Percentiles rank a stretch among this genome's conserved stretches.
phyloP scores from a whole-genome alignment of 371 early-diverging fungal genomes.

The Apophysomyces variabilis region DNA sequence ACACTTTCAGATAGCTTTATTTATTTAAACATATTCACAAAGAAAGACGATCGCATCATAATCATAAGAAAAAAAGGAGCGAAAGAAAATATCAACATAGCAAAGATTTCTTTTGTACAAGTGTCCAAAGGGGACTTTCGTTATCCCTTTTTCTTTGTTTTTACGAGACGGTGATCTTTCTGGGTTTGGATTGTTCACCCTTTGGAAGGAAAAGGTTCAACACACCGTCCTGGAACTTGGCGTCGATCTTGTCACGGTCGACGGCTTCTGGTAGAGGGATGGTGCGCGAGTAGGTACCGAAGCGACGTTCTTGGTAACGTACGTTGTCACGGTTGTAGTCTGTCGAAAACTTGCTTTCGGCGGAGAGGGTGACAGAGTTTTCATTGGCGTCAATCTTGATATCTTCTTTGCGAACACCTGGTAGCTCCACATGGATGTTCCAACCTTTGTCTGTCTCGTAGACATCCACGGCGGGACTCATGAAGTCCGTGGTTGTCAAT shows the following conservation, averaged over 20 bases:
- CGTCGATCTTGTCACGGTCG: conserved; percentile 49
- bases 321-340: conserved; percentile 28
- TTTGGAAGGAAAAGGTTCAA: conserved; percentile 60
- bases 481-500: neutral
- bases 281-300: conserved; percentile 55
- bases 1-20: too few species aligned
- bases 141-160: neutral
- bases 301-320: conserved; percentile 55
- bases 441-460: conserved; percentile 30
- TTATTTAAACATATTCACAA: too few species aligned
- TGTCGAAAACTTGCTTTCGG: conserved; percentile 18
- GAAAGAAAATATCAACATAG: neutral
- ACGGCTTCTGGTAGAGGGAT: conserved; percentile 57
- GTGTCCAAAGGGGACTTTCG: neutral
- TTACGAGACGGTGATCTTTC: conserved; percentile 17
- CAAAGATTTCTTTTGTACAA: neutral
- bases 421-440: conserved; percentile 32
- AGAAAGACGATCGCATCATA: neutral
- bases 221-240: conserved; percentile 63
- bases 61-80: neutral
- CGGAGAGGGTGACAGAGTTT: conserved; percentile 23
- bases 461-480: conserved; percentile 28
- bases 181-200: conserved; percentile 17
- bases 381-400: conserved; percentile 28
- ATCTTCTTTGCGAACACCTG: conserved; percentile 37